phyloP scores from a whole-genome alignment of 768 basidiomycete species.

The Crassisporium funariophilum region DNA sequence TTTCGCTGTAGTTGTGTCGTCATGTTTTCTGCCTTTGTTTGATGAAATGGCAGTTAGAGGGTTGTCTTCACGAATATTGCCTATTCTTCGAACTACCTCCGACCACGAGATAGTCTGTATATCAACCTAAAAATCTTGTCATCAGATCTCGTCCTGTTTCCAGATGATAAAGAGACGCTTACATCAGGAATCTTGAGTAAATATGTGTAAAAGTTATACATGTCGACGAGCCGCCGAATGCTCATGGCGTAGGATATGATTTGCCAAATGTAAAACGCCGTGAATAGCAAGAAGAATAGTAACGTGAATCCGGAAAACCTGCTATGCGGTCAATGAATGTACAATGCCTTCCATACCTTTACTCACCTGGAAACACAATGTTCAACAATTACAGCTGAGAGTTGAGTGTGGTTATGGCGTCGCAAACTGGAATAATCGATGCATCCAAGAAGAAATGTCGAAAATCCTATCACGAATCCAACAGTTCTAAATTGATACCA shows the following conservation, averaged over 20 bases:
- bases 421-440: slow-evolving; percentile 87
- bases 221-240: slow-evolving; percentile 80
- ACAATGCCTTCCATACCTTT: not conserved
- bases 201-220: slow-evolving; percentile 96
- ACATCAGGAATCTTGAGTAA: slow-evolving; percentile 95
- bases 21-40: slow-evolving; percentile 46
- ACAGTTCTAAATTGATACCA: slow-evolving; percentile 69
- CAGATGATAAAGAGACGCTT: slow-evolving; percentile 17
- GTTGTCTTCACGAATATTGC: slow-evolving; percentile 88
- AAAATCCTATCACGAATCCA: slow-evolving; percentile 98
- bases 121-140: slow-evolving; percentile 65
- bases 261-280: slow-evolving; percentile 89
- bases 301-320: slow-evolving; percentile 86
- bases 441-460: slow-evolving; percentile 93
- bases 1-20: slow-evolving; percentile 75
- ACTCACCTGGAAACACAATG: slow-evolving; percentile 84
- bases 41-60: slow-evolving; percentile 88
- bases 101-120: slow-evolving; percentile 98
- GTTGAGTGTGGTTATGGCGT: slow-evolving; percentile 61
- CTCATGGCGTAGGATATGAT: slow-evolving; percentile 77
- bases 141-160: slow-evolving; percentile 3
- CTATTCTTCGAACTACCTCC: slow-evolving; percentile 89
- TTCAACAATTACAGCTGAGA: slow-evolving; percentile 81
- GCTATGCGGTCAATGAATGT: slow-evolving; percentile 7
- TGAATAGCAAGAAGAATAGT: slow-evolving; percentile 82